Evolutionary conservation across 805 yeast species (phyloP).

Genomic region (Cyberlindnera sargentensis): DNA sequence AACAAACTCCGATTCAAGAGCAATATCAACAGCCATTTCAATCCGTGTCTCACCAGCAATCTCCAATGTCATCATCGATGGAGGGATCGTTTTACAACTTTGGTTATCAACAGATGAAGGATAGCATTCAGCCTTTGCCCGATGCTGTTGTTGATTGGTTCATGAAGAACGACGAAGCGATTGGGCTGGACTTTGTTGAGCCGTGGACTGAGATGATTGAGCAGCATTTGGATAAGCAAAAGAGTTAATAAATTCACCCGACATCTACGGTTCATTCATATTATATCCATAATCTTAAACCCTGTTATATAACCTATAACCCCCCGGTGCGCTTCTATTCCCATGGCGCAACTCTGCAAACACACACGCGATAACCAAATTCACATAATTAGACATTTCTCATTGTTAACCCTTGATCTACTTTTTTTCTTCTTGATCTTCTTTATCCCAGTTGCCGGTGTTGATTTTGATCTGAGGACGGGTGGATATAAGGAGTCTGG

Average conservation of each 20-base stretch:
- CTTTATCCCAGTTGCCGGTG: slow-evolving; percentile 9
- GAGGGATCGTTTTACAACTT: slow-evolving; percentile 4
- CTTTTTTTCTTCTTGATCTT: slow-evolving; percentile 8
- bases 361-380: not conserved
- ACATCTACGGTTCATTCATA: too few relatives aligned
- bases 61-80: not conserved
- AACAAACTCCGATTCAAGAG: not conserved
- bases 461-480: slow-evolving; percentile 16
- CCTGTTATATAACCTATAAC: not conserved
- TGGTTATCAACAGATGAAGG: slow-evolving; percentile 21
- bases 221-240: slow-evolving; percentile 38
- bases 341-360: not conserved
- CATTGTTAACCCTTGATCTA: slow-evolving; percentile 5
- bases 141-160: slow-evolving; percentile 45
- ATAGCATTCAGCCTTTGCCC: slow-evolving; percentile 15
- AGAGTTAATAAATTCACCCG: slow-evolving; percentile 1
- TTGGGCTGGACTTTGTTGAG: slow-evolving; percentile 57
- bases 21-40: slow-evolving; percentile 1
- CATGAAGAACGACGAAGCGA: slow-evolving; percentile 35
- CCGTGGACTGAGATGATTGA: slow-evolving; percentile 81
- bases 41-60: slow-evolving; percentile 2
- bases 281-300: not conserved
- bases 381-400: slow-evolving; percentile 17
- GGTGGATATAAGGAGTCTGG: slow-evolving; percentile 16
- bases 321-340: not conserved